These are phyloP conservation scores for Casuarina cunninghamiana DNA, from an alignment of 306 rosid species.

Conservation along the genomic window DNA sequence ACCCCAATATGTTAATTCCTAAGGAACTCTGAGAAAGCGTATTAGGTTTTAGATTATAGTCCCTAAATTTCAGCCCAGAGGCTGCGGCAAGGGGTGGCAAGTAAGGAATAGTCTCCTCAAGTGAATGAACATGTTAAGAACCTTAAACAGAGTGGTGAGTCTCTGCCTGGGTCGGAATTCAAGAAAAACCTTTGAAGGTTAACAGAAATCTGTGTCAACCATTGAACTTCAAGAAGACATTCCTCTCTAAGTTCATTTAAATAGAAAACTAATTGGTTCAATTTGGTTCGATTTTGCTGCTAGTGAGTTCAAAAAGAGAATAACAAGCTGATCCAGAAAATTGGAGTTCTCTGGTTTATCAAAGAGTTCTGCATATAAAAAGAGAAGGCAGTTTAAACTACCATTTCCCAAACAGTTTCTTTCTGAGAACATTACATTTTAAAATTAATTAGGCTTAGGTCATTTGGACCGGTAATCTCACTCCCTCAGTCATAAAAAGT, in stretches of 20 bases:
- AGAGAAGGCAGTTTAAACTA: background rate
- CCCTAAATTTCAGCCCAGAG: no score
- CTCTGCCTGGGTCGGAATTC: background rate
- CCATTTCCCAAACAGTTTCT: background rate
- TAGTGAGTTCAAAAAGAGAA: background rate
- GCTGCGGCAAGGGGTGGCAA: no score
- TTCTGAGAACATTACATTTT: background rate
- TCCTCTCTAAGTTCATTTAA: background rate
- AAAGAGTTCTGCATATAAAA: background rate
- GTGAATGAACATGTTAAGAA: no score
- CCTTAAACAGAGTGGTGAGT: background rate
- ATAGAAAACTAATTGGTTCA: background rate
- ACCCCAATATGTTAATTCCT: background rate
- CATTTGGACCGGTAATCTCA: background rate
- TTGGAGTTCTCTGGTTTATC: background rate
- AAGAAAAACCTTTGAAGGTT: background rate
- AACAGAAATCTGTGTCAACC: background rate
- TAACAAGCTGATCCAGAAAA: background rate
- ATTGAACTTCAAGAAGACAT: background rate
- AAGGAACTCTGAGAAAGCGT: background rate
- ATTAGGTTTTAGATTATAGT: no score
- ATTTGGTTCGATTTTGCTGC: background rate
- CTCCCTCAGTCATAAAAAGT: background rate
- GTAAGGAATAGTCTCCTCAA: no score
- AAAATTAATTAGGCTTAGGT: background rate